Base-by-base conservation (phyloP, 768 basidiomycete genomes). In the Pulveroboletus sp. region DNA sequence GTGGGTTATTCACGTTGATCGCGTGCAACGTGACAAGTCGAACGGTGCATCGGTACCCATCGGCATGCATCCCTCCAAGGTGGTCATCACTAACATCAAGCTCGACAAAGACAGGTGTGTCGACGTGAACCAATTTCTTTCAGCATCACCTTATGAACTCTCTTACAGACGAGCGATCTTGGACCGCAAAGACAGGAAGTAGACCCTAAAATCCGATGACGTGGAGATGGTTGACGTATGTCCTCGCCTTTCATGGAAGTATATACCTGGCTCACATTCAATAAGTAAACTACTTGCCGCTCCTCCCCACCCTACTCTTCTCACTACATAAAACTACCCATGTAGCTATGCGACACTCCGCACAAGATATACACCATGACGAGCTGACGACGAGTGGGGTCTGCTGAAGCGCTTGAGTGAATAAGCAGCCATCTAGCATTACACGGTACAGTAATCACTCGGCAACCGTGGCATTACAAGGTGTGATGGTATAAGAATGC, bases 1-100 rank as follows among this genome's bases (percentile, higher is more conserved):
- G 73, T 98, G 91, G 89, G 91, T 97, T 48, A 88, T 99, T 71
- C 87, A 97, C 74, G 89, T 99, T 67, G 95, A 99, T 74, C 91
- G 95, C 68, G 93, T 99, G 49, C 86, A 89, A 71, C 84, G 93
- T 59, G 95, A 99, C 78, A 97, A 97, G 75, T 91, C 92, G 58
- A 96, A 95, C 68, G 95, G 96, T 57, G 86, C 93, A 53, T 83
- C 93, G 48, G 83, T 87, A 51, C 89, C 89, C 64, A 93, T 99
- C 62, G 93, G 93, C 59, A 83, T 99, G 62, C 88, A 95, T 79
- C 93, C 95, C 51, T 91, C 88, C 77, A 98, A 96, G 69, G 93
- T 97, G 46, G 89, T 95, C 56, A 92, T 99, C 68, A 84, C 84
- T 58, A 88, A 76, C 63, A 82, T 96, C 73, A 96, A 98, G 77